Evolutionary conservation across 2,329 filamentous ascomycete species (phyloP), one percentile per base, ranked within the genome.

Genomic region (Beauveria asiatica): DNA sequence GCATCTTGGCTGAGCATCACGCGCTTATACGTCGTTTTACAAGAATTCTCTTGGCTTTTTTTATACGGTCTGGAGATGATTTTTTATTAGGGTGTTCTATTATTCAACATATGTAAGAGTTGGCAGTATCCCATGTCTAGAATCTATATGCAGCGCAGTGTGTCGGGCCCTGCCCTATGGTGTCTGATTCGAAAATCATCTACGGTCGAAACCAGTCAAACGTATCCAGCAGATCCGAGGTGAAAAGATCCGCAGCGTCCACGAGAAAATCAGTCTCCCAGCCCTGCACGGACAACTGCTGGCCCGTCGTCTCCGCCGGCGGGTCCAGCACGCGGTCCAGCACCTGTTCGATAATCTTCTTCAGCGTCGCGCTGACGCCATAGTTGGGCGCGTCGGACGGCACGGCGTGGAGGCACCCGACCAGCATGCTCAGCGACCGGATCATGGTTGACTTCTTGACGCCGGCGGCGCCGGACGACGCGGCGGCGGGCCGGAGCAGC

Each of bases 361-460:
- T 76, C 64, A 75, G 76, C 16, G 74, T 70, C 19, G 64, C 68
- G 66, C 78, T 80, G 8, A 80, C 67, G 21, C 75, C 71, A 2
- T 73, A 74, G 50, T 81, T 81, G 2, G 78, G 76, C 1, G 77
- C 78, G 7, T 72, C 70, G 0, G 76, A 76, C 8, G 71, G 69
- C 5, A 81, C 71, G 76, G 78, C 80, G 60, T 78, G 75, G 4
- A 81, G 69, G 61, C 80, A 81, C 0, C 76, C 78, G 5, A 79
- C 73, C 1, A 81, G 70, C 3, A 81, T 73, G 62, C 75, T 79
- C 10, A 81, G 68, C 61, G 81, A 77, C 64, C 81, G 78, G 9
- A 81, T 75, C 30, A 81, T 76, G 55, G 71, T 71, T 0, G 77
- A 80, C 1, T 76, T 72, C 2, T 74, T 76, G 23, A 79, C 67